These are phyloP conservation scores for Xerocomellus intermedius DNA, from an alignment of 768 basidiomycete species.

Conservation along the genomic window DNA sequence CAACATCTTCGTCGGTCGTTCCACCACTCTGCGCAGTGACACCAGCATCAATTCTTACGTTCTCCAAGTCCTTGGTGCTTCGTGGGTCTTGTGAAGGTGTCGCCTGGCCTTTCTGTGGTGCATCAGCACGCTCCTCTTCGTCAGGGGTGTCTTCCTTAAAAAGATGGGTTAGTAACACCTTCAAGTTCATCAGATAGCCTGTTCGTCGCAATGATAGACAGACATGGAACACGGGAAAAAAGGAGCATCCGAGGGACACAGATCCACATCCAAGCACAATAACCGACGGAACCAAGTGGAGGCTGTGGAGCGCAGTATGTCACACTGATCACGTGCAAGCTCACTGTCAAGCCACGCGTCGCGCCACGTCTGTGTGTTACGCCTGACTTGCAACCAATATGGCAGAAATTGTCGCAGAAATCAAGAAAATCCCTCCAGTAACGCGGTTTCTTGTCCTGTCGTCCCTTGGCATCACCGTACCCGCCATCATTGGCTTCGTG, in stretches of 20 bases:
- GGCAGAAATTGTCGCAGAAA: slow-evolving; percentile 53
- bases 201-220: not conserved
- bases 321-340: slow-evolving; percentile 6
- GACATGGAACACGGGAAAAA: slow-evolving; percentile 12
- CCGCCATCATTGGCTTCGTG: slow-evolving; percentile 54
- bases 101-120: not conserved
- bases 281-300: not conserved
- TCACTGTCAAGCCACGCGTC: not conserved
- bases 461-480: slow-evolving; percentile 56
- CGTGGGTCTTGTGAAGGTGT: not conserved
- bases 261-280: not conserved
- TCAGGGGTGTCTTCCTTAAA: slow-evolving; percentile 15
- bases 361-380: not conserved
- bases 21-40: not conserved
- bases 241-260: not conserved
- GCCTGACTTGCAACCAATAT: slow-evolving; percentile 29
- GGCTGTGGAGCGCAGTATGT: no score
- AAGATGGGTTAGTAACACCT: slow-evolving; percentile 2
- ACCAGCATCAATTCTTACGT: not conserved
- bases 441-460: slow-evolving; percentile 69
- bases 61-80: not conserved
- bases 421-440: slow-evolving; percentile 81
- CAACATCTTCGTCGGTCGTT: not conserved
- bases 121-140: slow-evolving; percentile 8
- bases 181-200: slow-evolving; percentile 15